Evolutionary conservation across 257 asterid species (phyloP).

Genomic region (Capsicum chinense): DNA sequence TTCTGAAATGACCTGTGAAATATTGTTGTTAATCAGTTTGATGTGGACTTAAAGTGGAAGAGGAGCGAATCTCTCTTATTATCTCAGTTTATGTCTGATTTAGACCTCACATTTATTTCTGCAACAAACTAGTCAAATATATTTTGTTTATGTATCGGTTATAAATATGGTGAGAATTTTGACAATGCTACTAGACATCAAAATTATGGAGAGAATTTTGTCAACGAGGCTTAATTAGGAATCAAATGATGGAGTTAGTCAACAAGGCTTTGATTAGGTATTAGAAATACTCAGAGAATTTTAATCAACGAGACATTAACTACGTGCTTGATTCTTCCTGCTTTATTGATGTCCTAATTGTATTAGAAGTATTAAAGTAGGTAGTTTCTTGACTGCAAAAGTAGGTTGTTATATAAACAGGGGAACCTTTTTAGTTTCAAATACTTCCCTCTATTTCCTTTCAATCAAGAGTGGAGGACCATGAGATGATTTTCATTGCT

Average conservation of each 20-base stretch:
- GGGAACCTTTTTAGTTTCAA: background rate
- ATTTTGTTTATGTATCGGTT: background rate
- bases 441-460: background rate
- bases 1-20: background rate
- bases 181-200: background rate
- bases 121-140: background rate
- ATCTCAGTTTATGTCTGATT: background rate
- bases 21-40: slow-evolving; percentile 5
- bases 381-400: background rate
- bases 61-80: background rate
- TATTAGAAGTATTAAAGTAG: background rate
- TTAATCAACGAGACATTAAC: background rate
- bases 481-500: slow-evolving; percentile 1
- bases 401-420: background rate
- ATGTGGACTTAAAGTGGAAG: slow-evolving; percentile 6
- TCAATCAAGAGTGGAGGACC: slow-evolving; percentile 4
- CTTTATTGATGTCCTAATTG: background rate
- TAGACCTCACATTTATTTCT: background rate
- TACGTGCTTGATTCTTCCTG: background rate
- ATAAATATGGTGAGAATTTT: background rate
- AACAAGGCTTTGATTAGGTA: background rate
- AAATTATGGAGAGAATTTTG: background rate
- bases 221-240: background rate
- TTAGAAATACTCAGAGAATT: background rate
- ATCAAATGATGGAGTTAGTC: background rate